Percentiles rank a stretch among this genome's conserved stretches.
phyloP scores from a whole-genome alignment of 768 basidiomycete species.

The Trametes meyenii region DNA sequence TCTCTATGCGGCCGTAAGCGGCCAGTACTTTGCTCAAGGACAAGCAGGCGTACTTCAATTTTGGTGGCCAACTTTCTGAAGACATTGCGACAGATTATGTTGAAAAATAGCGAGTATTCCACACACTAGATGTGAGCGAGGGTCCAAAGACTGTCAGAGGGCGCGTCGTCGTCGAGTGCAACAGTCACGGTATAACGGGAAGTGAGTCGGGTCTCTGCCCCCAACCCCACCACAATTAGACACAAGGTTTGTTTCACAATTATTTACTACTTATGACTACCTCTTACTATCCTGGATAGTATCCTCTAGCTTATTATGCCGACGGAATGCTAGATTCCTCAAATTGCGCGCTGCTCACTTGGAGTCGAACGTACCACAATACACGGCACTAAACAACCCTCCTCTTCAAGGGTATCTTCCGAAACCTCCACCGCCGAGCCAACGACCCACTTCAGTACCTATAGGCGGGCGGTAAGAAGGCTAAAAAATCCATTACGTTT shows the following conservation, averaged over 20 bases:
- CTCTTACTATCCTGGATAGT: background rate
- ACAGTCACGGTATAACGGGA: background rate
- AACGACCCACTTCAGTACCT: background rate
- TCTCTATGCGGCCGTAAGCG: conserved; percentile 53
- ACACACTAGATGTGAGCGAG: background rate
- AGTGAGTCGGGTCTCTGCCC: background rate
- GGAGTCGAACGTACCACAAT: no score
- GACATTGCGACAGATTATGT: conserved; percentile 50
- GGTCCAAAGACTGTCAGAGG: background rate
- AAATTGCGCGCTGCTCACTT: background rate
- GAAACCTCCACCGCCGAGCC: no score
- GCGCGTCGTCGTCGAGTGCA: background rate
- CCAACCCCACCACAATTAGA: conserved; percentile 1
- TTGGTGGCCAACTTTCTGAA: conserved; percentile 79
- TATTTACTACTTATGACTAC: background rate
- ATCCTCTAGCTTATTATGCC: background rate
- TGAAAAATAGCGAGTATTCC: background rate
- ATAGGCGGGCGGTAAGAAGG: background rate
- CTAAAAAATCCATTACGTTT: conserved; percentile 11
- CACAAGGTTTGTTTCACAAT: background rate
- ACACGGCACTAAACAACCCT: no score
- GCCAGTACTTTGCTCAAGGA: no score
- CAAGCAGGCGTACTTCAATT: conserved; percentile 60
- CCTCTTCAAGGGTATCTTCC: no score
- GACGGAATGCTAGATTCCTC: background rate